Evolutionary conservation across 306 rosid species (phyloP).

Genomic region (Myrica gale): DNA sequence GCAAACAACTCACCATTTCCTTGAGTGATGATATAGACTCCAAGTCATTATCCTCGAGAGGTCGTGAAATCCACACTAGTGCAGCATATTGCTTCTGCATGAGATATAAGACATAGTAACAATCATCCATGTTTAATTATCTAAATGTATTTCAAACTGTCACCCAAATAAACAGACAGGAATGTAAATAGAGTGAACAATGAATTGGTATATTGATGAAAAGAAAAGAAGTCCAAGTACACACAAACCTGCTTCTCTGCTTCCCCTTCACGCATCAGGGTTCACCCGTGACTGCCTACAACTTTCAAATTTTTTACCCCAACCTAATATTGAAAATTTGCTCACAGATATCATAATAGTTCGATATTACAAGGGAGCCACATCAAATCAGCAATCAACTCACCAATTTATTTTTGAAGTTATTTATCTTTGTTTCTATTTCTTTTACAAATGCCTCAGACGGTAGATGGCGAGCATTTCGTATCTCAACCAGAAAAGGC

Average conservation of each 20-base stretch:
- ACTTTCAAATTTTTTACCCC: slow-evolving; percentile 76
- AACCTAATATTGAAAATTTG: slow-evolving; percentile 49
- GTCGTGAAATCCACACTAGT: slow-evolving; percentile 84
- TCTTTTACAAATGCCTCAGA: slow-evolving; percentile 48
- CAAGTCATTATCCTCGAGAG: slow-evolving; percentile 62
- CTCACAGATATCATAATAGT: slow-evolving; percentile 3
- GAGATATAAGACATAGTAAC: slow-evolving; percentile 19
- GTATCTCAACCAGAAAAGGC: slow-evolving; percentile 91
- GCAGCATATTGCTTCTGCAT: slow-evolving; percentile 90
- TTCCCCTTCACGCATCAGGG: slow-evolving; percentile 88
- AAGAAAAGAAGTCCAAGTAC: slow-evolving; percentile 4
- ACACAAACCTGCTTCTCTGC: slow-evolving; percentile 83
- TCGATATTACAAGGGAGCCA: slow-evolving; percentile 16
- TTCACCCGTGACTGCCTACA: slow-evolving; percentile 72
- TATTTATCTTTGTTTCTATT: slow-evolving; percentile 60
- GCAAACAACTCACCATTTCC: slow-evolving; percentile 43
- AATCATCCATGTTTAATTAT: background rate
- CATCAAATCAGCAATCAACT: slow-evolving; percentile 24
- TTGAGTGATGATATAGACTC: slow-evolving; percentile 52
- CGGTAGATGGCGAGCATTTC: slow-evolving; percentile 60
- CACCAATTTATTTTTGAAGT: slow-evolving; percentile 66
- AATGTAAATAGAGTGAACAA: background rate
- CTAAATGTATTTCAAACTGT: background rate
- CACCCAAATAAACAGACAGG: background rate
- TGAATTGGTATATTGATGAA: slow-evolving; percentile 14